Percentiles rank a stretch among this genome's conserved stretches.
These are phyloP conservation scores for Pseudophaeomoniella oleicola DNA, from an alignment of 2,329 filamentous ascomycete genomes.

Conservation along the genomic window DNA sequence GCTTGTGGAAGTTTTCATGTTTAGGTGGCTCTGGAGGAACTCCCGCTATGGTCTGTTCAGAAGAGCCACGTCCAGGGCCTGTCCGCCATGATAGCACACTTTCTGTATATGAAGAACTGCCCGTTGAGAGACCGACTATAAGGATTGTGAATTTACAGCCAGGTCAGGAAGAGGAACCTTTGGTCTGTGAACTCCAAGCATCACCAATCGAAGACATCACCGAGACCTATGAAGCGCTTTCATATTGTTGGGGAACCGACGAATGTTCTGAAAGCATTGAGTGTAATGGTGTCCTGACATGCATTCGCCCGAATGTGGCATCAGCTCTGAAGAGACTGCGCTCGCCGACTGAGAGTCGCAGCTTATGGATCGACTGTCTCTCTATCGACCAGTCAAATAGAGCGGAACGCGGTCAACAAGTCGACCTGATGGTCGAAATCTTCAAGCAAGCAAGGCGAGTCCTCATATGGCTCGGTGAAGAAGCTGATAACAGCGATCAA, in stretches of 20 bases:
- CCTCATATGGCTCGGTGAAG: constrained; percentile 8
- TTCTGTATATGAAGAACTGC: not conserved
- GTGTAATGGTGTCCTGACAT: not conserved
- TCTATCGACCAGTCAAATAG: constrained; percentile 5
- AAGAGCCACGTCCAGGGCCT: too few species aligned
- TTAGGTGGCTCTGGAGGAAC: too few species aligned
- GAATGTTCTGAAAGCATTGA: not conserved
- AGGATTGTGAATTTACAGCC: not conserved
- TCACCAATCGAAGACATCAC: constrained; percentile 6
- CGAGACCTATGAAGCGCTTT: constrained; percentile 4
- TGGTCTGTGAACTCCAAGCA: not conserved
- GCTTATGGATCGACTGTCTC: not conserved
- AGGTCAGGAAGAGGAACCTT: not conserved
- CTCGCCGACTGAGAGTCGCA: not conserved
- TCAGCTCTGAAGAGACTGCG: constrained; percentile 1
- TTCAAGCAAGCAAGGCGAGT: constrained; percentile 6
- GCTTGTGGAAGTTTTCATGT: too few species aligned
- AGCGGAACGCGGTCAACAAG: constrained; percentile 7
- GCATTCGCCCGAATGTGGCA: not conserved
- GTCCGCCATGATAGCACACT: constrained; percentile 28
- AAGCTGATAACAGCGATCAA: not conserved
- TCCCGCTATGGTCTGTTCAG: too few species aligned
- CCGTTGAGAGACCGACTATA: not conserved
- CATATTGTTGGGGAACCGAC: constrained; percentile 2
- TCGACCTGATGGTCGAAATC: constrained; percentile 6